A percentile compares a stretch with the other conserved stretches of the same genome.
phyloP scores from a whole-genome alignment of 352 stramenopile genomes.

The Globisporangium perplexum region DNA sequence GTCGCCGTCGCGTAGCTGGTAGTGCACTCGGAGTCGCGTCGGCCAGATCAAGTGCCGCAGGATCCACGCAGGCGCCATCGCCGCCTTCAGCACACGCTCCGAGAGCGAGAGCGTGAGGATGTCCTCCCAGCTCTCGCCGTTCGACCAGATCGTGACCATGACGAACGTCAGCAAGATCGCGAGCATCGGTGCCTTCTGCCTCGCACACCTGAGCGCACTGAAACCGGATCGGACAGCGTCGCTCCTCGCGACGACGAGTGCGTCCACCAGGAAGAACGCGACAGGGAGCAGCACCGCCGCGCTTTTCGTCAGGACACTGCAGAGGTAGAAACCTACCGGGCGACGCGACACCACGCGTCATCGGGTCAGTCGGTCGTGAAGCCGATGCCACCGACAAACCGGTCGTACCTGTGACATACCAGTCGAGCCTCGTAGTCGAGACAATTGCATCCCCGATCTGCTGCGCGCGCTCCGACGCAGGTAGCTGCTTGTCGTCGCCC shows the following conservation, averaged over 20 bases:
- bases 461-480: no score
- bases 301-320: conserved; percentile 12
- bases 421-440: not conserved
- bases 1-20: conserved; percentile 33
- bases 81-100: conserved; percentile 43
- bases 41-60: conserved; percentile 40
- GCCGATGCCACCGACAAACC: not conserved
- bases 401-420: conserved; percentile 1
- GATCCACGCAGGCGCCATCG: conserved; percentile 30
- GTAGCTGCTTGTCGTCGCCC: not conserved
- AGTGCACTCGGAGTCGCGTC: conserved; percentile 42
- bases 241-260: not conserved
- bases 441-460: not conserved
- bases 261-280: conserved; percentile 4
- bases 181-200: conserved; percentile 22
- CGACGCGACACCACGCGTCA: not conserved
- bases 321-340: conserved; percentile 5
- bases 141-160: conserved; percentile 36
- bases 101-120: conserved; percentile 24
- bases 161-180: conserved; percentile 21
- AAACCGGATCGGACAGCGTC: not conserved
- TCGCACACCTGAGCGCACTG: conserved; percentile 10
- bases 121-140: conserved; percentile 35
- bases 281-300: conserved; percentile 4
- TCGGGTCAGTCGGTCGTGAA: not conserved